Evolutionary conservation across 345 rosid species (phyloP).

Genomic region (Anastatica hierochuntica): DNA sequence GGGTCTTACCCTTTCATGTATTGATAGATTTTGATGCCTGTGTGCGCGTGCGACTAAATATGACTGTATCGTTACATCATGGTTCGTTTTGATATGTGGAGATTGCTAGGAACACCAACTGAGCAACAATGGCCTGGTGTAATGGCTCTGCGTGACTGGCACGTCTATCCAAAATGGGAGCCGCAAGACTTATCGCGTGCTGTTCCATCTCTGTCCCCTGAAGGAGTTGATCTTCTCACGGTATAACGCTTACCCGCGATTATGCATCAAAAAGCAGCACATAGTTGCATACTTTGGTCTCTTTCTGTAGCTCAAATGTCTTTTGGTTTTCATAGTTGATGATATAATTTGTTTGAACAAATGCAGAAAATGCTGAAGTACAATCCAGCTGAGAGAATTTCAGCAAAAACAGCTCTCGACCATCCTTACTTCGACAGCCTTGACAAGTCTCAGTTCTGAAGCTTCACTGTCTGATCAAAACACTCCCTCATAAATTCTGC

Average conservation of each 20-base stretch:
- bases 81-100: constrained; percentile 9
- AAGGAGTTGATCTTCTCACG: constrained; percentile 84
- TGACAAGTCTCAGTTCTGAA: constrained; percentile 90
- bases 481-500: no score
- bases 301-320: no score
- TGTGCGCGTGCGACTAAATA: no score
- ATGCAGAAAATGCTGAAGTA: constrained; percentile 73
- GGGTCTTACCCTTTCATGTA: not conserved
- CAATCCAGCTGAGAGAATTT: constrained; percentile 80
- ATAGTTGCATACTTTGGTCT: no score
- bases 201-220: constrained; percentile 63
- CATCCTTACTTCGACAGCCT: constrained; percentile 90
- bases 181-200: constrained; percentile 64
- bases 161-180: constrained; percentile 87
- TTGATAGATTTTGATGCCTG: not conserved
- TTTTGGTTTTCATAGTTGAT: no score
- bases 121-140: constrained; percentile 28
- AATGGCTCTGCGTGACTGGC: constrained; percentile 58
- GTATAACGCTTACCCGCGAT: no score
- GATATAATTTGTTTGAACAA: constrained; percentile 10
- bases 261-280: no score
- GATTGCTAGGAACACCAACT: constrained; percentile 34
- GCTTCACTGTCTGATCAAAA: not conserved
- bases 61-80: not conserved
- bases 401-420: constrained; percentile 77